Conservation (phyloP, 352 stramenopile genomes). For the Phytopythium mirpurense region DNA sequence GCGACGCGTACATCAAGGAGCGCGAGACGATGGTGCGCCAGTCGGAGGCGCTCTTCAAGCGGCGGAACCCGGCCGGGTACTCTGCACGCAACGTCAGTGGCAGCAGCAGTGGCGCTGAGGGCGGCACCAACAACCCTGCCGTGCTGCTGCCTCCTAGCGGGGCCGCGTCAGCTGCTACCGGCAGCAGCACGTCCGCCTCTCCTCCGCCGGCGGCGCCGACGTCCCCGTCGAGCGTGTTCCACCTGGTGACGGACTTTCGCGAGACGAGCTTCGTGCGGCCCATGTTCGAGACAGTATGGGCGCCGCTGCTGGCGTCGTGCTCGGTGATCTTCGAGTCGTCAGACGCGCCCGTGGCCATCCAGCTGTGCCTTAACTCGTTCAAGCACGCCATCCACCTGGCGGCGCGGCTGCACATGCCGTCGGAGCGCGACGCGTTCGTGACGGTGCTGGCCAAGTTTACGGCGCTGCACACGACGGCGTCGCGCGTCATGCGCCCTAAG, state of each 20-base stretch:
- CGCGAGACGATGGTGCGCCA: constrained; percentile 78
- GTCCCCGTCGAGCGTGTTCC: constrained; percentile 36
- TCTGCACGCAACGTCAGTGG: constrained; percentile 11
- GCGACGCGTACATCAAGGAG: constrained; percentile 83
- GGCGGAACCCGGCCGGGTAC: constrained; percentile 31
- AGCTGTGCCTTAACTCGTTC: constrained; percentile 94
- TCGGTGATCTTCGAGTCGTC: constrained; percentile 96
- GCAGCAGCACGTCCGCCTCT: too few relatives aligned
- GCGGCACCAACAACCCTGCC: neutral
- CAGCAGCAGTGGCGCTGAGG: constrained; percentile 6
- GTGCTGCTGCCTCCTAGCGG: constrained; percentile 1
- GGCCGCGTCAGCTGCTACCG: constrained; percentile 10
- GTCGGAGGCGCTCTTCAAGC: constrained; percentile 76
- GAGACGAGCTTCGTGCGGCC: constrained; percentile 84
- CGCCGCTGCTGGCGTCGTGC: constrained; percentile 94
- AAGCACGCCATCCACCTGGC: constrained; percentile 93
- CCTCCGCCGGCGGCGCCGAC: constrained; percentile 19
- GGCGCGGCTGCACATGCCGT: constrained; percentile 82
- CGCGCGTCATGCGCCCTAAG: constrained; percentile 93
- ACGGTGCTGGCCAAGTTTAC: constrained; percentile 97
- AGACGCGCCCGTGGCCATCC: constrained; percentile 90
- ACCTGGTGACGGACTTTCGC: constrained; percentile 54
- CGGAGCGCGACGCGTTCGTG: constrained; percentile 95
- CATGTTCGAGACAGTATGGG: constrained; percentile 99
- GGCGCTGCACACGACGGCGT: constrained; percentile 89